These are phyloP conservation scores for Fusarium falciforme DNA, from an alignment of 2,329 filamentous ascomycete species.

Conservation along the genomic window DNA sequence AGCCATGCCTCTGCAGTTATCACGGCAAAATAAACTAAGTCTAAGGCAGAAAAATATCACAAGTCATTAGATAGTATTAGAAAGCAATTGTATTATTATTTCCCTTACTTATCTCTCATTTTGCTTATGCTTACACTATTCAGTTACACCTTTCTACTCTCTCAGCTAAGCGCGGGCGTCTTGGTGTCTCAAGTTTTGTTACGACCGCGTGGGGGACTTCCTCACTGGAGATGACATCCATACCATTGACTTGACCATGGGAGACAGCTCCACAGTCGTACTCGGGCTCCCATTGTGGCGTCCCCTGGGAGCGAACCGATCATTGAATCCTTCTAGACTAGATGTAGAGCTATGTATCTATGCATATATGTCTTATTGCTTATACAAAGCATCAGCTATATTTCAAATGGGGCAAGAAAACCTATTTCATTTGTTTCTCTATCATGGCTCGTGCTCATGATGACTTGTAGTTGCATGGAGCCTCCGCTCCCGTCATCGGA, in stretches of 20 bases:
- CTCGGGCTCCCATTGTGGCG: neutral
- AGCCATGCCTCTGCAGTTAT: too few relatives aligned
- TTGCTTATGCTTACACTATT: too few relatives aligned
- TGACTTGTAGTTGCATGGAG: neutral
- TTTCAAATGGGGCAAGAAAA: neutral
- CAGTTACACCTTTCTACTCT: too few relatives aligned
- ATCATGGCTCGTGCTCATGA: neutral
- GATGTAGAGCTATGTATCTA: neutral
- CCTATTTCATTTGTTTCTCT: neutral
- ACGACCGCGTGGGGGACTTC: neutral
- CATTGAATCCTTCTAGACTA: neutral
- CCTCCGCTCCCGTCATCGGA: constrained; percentile 30
- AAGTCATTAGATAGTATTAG: too few relatives aligned
- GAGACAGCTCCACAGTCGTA: neutral
- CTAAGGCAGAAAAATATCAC: too few relatives aligned
- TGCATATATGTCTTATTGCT: neutral
- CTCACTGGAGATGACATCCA: neutral
- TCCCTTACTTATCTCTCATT: too few relatives aligned
- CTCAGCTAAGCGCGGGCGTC: too few relatives aligned
- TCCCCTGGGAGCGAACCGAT: neutral
- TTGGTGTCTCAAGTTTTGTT: too few relatives aligned
- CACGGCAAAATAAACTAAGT: too few relatives aligned
- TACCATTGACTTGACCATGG: neutral
- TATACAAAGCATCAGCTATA: neutral
- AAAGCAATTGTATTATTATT: too few relatives aligned